Evolutionary conservation across 2,329 filamentous ascomycete genomes (phyloP), one percentile per base, ranked within the genome.

Genomic region (Clarireedia homoeocarpa): DNA sequence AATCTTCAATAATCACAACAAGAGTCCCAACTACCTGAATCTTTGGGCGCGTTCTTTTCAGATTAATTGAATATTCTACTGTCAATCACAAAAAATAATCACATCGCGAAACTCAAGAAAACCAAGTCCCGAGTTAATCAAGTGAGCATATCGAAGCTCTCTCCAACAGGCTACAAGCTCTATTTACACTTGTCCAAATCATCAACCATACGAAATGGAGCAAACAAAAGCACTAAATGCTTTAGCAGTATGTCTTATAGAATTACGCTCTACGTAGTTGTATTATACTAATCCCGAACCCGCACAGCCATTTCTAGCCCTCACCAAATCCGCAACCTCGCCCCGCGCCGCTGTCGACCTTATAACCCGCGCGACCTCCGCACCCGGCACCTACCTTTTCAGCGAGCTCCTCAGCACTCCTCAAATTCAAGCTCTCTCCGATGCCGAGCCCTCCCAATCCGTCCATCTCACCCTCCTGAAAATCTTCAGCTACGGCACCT

Each of bases 401-500:
- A 83, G 88, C 63, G 92, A 97, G 74, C 85, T 99, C n/a, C 84
- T 99, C 39, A 80, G 88, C 65, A 84, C 85, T 1, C 83, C 88
- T 0, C 84, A 89, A 65, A 84, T 97, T 63, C 88, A 94, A 71
- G 79, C 82, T 12, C 83, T 97, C 46, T 72, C 76, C 40, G 76
- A 7, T 15, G 77, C 40, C 70, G 82, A 62, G n/a, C 69, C 78
- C 38, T 86, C 95, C 49, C 82, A 86, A 65, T 74, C 77, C 2
- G 64, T 74, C 3, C 74, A 89, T 71, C 77, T 94, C 51, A 81
- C 76, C 1, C 79, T 95, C 14, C 85, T 99, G 46, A 81, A 91
- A 71, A 85, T 95, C 66, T 99, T 99, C 73, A 89, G 91, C 58
- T 90, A 94, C 78, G 94, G 92, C 59, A 96, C 90, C 58, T 96